These are phyloP conservation scores for Hypoxylon lenormandii DNA, from an alignment of 495 filamentous ascomycete species.

Conservation along the genomic window DNA sequence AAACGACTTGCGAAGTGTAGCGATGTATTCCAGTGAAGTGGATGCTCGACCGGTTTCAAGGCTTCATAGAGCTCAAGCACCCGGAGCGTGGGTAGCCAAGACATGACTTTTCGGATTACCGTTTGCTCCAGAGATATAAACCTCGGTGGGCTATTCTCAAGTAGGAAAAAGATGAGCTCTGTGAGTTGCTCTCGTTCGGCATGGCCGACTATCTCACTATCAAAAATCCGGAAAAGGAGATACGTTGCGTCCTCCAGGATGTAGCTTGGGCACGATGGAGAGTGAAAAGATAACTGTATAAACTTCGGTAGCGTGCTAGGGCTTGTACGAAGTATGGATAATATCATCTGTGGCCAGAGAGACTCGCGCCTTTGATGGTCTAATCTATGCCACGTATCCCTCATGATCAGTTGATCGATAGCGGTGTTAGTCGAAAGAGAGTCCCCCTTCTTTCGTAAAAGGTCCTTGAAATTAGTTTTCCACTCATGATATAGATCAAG, in stretches of 20 bases:
- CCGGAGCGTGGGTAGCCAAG: constrained; percentile 7
- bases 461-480: constrained; percentile 30
- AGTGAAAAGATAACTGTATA: constrained; percentile 61
- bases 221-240: constrained; percentile 53
- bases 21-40: constrained; percentile 56
- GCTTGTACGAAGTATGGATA: constrained; percentile 63
- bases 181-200: constrained; percentile 21
- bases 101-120: constrained; percentile 28
- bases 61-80: constrained; percentile 50
- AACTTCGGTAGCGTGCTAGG: constrained; percentile 61
- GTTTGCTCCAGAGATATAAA: constrained; percentile 41
- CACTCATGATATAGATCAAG: constrained; percentile 44
- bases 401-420: constrained; percentile 50
- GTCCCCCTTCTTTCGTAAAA: neutral
- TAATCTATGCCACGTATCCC: constrained; percentile 57
- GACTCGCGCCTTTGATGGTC: constrained; percentile 45
- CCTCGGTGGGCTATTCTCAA: constrained; percentile 36
- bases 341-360: constrained; percentile 66
- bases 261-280: constrained; percentile 59
- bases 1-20: constrained; percentile 57
- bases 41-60: constrained; percentile 50
- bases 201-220: constrained; percentile 40
- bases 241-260: constrained; percentile 66
- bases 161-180: constrained; percentile 37
- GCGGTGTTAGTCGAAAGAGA: neutral